Evolutionary conservation across 129 eudicot genomes (phyloP).

Genomic region (Arctium lappa): DNA sequence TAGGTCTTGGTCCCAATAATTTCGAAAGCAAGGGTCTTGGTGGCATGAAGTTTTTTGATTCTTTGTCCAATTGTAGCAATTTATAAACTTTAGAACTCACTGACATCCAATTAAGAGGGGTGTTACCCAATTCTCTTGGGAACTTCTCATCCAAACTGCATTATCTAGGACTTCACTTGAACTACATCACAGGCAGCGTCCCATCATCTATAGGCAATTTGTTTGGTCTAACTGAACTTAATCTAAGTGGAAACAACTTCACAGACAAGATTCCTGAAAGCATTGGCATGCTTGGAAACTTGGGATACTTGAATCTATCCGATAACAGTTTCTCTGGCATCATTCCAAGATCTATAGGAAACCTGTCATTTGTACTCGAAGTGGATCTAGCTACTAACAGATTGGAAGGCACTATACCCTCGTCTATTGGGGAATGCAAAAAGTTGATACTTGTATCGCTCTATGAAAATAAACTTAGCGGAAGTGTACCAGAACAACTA

Average conservation of each 20-base stretch:
- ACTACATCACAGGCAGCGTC: constrained; percentile 32
- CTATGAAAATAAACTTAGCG: neutral
- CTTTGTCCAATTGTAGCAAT: no score
- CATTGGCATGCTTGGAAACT: constrained; percentile 19
- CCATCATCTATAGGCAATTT: constrained; percentile 30
- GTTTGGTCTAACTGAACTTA: constrained; percentile 2
- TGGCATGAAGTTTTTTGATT: no score
- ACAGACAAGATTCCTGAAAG: constrained; percentile 26
- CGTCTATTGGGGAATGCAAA: constrained; percentile 16
- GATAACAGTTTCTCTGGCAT: constrained; percentile 2
- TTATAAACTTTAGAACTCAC: no score
- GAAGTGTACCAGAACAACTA: constrained; percentile 11
- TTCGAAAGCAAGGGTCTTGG: no score
- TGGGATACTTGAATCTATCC: neutral
- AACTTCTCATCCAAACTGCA: constrained; percentile 6
- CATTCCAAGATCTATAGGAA: constrained; percentile 24
- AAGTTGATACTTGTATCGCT: neutral
- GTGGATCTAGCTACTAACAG: neutral
- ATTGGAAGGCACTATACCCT: constrained; percentile 22
- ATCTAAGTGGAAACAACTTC: neutral
- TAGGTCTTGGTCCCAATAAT: no score
- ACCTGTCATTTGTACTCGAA: neutral
- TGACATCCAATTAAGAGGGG: no score
- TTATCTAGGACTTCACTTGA: constrained; percentile 6
- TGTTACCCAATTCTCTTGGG: neutral